Base-by-base conservation (phyloP, 495 filamentous ascomycete genomes). In the Penicillium mononematosum region DNA sequence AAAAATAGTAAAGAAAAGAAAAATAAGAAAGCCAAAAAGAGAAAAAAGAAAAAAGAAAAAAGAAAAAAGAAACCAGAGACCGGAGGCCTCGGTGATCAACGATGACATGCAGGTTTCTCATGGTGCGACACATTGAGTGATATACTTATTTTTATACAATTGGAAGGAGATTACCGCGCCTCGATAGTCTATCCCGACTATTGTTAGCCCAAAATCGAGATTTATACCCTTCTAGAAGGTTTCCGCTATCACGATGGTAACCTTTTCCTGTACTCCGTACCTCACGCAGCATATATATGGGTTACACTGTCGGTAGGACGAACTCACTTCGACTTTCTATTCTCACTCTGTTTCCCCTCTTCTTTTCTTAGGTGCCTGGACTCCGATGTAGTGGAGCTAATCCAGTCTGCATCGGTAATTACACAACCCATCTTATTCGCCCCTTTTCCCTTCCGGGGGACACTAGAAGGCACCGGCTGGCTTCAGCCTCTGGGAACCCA, bases 401-500 rank as follows among this genome's bases (percentile, higher is more conserved):
- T 42, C 52, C 44, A 25, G 47, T 50, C 38, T 43, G 22, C 53
- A 46, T 63, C 65, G 65, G 65, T 63, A 68, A 66, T 68, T 66
- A 63, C 48, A 25, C 31, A 43, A 31, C 38, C 49, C 51, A 47
- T 58, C 53, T 48, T 27, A 31, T 58, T 41, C 50, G 55, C 63
- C 65, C 58, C 50, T 59, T 66, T 66, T 63, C 46, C 42, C 43
- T 56, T 55, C 42, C 27, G 46, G 57, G 58, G 39, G 38, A 1
- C 58, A 43, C 63, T 66, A 63, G 41, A 27, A 27, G 50, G 24
- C 53, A 45, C 54, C 59, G 58, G 50, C 53, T 52, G 50, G 42
- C 48, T 63, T 68, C 65, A 68, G 61, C 65, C 65, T 65, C 65
- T 31, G 65, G 49, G 56, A 53, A 55, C 34, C 63, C 61, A 63